Conservation (phyloP, 192 early-diverging fungal genomes). For the Entomortierella chlamydospora region DNA sequence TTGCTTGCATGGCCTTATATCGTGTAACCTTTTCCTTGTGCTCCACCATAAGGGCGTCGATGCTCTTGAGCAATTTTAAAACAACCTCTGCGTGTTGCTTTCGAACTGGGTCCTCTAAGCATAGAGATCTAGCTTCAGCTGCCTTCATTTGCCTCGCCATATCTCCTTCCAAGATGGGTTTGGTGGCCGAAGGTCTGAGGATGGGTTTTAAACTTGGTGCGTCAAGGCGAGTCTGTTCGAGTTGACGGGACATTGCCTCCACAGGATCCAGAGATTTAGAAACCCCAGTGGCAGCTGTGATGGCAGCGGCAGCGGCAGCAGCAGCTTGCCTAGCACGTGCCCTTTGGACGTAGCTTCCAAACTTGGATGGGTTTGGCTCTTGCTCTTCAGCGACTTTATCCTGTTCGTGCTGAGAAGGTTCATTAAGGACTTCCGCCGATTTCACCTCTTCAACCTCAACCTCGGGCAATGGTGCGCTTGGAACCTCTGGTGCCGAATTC, state of each 20-base stretch:
- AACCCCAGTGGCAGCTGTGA: conserved; percentile 1
- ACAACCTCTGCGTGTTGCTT: conserved; percentile 46
- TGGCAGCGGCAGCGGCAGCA: conserved; percentile 14
- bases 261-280: conserved; percentile 16
- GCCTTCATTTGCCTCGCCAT: conserved; percentile 27
- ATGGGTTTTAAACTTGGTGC: conserved; percentile 3
- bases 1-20: conserved; percentile 16
- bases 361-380: conserved; percentile 5
- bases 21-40: conserved; percentile 30
- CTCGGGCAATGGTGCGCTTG: conserved; percentile 10
- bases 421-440: background rate
- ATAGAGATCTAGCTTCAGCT: conserved; percentile 33
- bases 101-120: conserved; percentile 32
- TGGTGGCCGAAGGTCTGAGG: conserved; percentile 8
- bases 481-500: conserved; percentile 15
- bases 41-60: conserved; percentile 37
- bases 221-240: conserved; percentile 24
- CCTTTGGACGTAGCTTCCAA: conserved; percentile 11
- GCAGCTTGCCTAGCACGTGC: conserved; percentile 31
- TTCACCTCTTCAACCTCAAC: background rate
- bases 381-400: background rate
- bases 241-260: conserved; percentile 43
- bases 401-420: background rate
- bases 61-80: conserved; percentile 38
- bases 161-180: conserved; percentile 22